Evolutionary conservation across 2,329 filamentous ascomycete species (phyloP).

Genomic region (Gremmenia infestans): DNA sequence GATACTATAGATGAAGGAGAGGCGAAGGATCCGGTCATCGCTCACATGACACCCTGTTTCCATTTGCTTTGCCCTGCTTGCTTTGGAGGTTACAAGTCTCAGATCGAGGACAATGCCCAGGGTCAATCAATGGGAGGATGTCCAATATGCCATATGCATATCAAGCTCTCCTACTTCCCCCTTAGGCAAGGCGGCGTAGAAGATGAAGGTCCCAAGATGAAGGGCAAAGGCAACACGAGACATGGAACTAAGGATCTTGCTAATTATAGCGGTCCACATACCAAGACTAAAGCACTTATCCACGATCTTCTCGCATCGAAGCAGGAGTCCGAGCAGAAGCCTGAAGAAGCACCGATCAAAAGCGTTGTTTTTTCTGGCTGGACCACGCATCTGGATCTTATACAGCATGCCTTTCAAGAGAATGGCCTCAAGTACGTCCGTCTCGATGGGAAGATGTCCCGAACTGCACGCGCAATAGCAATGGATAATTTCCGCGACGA

Average conservation of each 20-base stretch:
- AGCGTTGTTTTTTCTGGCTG: constrained; percentile 95
- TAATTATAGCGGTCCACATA: constrained; percentile 79
- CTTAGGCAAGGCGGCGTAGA: constrained; percentile 47
- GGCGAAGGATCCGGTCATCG: constrained; percentile 58
- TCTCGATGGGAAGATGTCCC: constrained; percentile 87
- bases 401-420: constrained; percentile 71
- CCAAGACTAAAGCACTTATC: constrained; percentile 81
- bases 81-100: constrained; percentile 54
- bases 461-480: constrained; percentile 66
- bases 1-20: constrained; percentile 55
- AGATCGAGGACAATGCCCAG: constrained; percentile 39
- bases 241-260: constrained; percentile 52
- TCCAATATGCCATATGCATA: constrained; percentile 60
- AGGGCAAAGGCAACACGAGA: constrained; percentile 35
- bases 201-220: constrained; percentile 26
- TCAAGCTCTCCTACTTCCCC: constrained; percentile 60
- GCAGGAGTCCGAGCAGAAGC: constrained; percentile 54
- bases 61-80: constrained; percentile 79
- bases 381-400: constrained; percentile 91
- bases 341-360: constrained; percentile 66
- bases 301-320: constrained; percentile 65
- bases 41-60: constrained; percentile 80
- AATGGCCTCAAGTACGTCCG: constrained; percentile 66
- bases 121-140: constrained; percentile 50
- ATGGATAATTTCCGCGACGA: constrained; percentile 76